Percentiles rank a stretch among this genome's conserved stretches.
Evolutionary conservation across 345 rosid species (phyloP).

Genomic region (Acer negundo): DNA sequence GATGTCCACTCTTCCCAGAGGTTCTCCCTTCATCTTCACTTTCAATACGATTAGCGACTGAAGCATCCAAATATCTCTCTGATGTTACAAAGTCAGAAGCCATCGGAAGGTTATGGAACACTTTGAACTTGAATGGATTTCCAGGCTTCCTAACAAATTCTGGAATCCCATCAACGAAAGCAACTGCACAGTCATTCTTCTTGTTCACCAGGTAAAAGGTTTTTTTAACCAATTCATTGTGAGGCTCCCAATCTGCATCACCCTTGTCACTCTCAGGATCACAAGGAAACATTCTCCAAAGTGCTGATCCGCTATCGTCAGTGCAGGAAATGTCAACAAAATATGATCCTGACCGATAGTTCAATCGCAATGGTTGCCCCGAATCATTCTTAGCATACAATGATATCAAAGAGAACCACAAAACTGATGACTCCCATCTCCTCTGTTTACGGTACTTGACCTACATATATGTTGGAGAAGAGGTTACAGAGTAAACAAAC

Average conservation of each 20-base stretch:
- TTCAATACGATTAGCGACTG: conserved; percentile 28
- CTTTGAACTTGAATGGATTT: conserved; percentile 87
- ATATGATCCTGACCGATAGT: conserved; percentile 62
- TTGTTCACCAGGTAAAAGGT: conserved; percentile 78
- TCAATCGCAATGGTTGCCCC: conserved; percentile 74
- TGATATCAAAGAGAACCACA: conserved; percentile 89
- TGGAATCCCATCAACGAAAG: conserved; percentile 73
- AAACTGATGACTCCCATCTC: conserved; percentile 67
- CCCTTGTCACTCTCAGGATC: conserved; percentile 55
- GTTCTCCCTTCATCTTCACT: conserved; percentile 34
- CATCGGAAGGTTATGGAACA: conserved; percentile 44
- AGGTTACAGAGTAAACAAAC: conserved; percentile 6
- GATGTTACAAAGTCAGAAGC: conserved; percentile 30
- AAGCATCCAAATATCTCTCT: conserved; percentile 32
- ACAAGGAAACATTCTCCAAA: conserved; percentile 59
- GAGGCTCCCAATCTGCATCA: conserved; percentile 66
- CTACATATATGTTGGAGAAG: conserved; percentile 41
- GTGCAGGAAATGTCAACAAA: conserved; percentile 69
- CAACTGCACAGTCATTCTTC: conserved; percentile 80
- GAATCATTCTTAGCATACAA: conserved; percentile 64
- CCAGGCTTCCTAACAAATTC: conserved; percentile 91
- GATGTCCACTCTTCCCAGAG: conserved; percentile 42
- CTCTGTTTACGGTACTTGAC: conserved; percentile 67
- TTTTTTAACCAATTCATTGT: conserved; percentile 54
- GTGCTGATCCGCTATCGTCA: conserved; percentile 54